Evolutionary conservation across 176 grass and related monocot species (phyloP), one percentile per base, ranked within the genome.

Genomic region (Raddia distichophylla): DNA sequence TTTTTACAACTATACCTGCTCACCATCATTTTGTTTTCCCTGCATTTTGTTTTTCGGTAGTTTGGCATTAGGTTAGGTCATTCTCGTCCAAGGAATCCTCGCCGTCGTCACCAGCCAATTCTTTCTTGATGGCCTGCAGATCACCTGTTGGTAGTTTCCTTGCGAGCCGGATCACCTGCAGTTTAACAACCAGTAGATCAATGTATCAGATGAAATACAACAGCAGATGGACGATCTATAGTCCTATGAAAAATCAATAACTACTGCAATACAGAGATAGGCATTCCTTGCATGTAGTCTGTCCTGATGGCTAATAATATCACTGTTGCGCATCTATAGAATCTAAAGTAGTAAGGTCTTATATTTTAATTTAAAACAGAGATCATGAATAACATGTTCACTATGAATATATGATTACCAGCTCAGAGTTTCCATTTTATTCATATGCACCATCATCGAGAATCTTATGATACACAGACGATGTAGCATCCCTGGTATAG

Each of bases 131-230:
- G 46, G 85, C 74, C 71, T 90, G 87, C 66, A 98, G 76, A 78
- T 98, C 95, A 71, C 92, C 95, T 11, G 90, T 98, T 9, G 95
- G 95, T 47, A 98, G 73, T 75, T 98, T 98, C 86, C 80, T 87
- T 59, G 95, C 92, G 32, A 98, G 83, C 84, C 92, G 89, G 50
- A 98, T 98, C 65, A 94, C 86, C 95, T 98, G 75, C 86, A 93
- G 44, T 12, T 22, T 12, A 84, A 80, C 71, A 67, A 17, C 9
- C 0, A 15, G 20, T 13, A 48, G 50, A 16, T 27, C 11, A 19
- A 4, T 17, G 10, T 55, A 50, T 15, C 18, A 65, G 57, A 74
- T 64, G 61, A 40, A 57, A 60, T 83, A 49, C 57, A 33, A 55
- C 51, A 46, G n/a, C 43, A 60, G 1, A 70, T 71, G 53, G 32